Evolutionary conservation across 2,329 filamentous ascomycete genomes (phyloP).

Genomic region (Kalmusia sp.): DNA sequence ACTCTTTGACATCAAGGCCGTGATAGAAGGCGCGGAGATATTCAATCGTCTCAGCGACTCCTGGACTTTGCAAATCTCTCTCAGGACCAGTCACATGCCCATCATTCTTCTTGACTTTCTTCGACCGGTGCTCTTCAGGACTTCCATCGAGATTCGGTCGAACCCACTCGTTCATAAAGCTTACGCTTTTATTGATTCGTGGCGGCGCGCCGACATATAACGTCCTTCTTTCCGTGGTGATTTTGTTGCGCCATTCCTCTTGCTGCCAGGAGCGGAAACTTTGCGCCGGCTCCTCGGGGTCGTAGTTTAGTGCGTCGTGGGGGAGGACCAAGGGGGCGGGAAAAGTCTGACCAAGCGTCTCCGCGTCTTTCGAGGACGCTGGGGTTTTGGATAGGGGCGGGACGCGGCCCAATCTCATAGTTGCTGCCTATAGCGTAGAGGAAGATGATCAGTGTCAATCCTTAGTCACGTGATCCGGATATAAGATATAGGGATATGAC

Average conservation of each 20-base stretch:
- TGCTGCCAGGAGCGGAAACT: constrained; percentile 60
- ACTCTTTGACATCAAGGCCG: constrained; percentile 57
- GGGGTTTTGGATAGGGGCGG: neutral
- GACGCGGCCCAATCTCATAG: constrained; percentile 18
- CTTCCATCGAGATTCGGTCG: constrained; percentile 23
- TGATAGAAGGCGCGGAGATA: constrained; percentile 63
- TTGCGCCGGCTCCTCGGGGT: constrained; percentile 60
- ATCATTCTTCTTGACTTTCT: neutral
- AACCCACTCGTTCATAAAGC: constrained; percentile 55
- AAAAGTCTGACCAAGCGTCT: constrained; percentile 47
- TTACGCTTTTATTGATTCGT: constrained; percentile 43
- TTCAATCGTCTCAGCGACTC: constrained; percentile 42
- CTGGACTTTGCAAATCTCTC: constrained; percentile 10
- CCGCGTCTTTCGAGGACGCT: constrained; percentile 1
- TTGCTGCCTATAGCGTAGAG: too few relatives aligned
- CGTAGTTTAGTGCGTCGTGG: constrained; percentile 63
- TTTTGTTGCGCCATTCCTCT: constrained; percentile 53
- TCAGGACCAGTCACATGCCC: neutral
- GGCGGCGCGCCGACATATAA: constrained; percentile 64
- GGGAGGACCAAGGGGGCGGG: constrained; percentile 67
- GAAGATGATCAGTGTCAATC: too few relatives aligned
- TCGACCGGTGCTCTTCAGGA: neutral
- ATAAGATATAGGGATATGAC: too few relatives aligned
- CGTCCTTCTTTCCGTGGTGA: constrained; percentile 54
- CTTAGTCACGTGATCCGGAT: too few relatives aligned